phyloP scores from a whole-genome alignment of 2,329 filamentous ascomycete species.

The Cladosporium phlei region DNA sequence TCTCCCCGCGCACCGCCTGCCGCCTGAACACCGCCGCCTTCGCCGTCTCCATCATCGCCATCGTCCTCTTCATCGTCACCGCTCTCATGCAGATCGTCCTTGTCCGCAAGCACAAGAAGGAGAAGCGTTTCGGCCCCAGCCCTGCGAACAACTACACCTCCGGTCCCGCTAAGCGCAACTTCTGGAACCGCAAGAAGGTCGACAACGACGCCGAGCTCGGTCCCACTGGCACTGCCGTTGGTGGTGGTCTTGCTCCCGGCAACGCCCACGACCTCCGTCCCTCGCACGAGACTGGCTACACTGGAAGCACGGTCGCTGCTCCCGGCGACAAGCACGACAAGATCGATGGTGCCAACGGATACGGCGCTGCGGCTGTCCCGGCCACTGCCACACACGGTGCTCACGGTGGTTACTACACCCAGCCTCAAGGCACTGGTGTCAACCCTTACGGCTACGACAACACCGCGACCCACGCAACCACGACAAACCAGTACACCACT shows the following conservation, averaged over 20 bases:
- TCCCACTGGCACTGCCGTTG: constrained; percentile 25
- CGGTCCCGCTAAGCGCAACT: constrained; percentile 46
- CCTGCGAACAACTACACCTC: constrained; percentile 65
- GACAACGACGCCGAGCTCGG: constrained; percentile 43
- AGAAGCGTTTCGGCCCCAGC: constrained; percentile 65
- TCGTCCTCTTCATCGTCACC: constrained; percentile 73
- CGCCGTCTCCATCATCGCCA: constrained; percentile 70
- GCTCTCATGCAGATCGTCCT: constrained; percentile 65
- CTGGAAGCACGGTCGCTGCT: constrained; percentile 43
- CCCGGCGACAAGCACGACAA: constrained; percentile 30
- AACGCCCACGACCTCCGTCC: constrained; percentile 37
- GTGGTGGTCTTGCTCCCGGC: constrained; percentile 25
- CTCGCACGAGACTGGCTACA: constrained; percentile 48
- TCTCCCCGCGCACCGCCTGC: constrained; percentile 59
- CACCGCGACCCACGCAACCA: neutral
- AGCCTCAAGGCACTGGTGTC: constrained; percentile 36
- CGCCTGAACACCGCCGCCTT: constrained; percentile 71
- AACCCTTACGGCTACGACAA: constrained; percentile 40
- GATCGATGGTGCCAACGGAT: constrained; percentile 21
- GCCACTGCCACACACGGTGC: constrained; percentile 25
- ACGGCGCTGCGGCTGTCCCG: constrained; percentile 22
- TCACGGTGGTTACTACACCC: constrained; percentile 43
- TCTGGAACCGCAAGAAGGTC: constrained; percentile 37
- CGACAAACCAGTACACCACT: constrained; percentile 13
- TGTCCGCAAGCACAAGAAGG: constrained; percentile 65